A percentile compares a stretch with the other conserved stretches of the same genome.
phyloP scores from a whole-genome alignment of 768 basidiomycete species.

The Mycena latifolia region DNA sequence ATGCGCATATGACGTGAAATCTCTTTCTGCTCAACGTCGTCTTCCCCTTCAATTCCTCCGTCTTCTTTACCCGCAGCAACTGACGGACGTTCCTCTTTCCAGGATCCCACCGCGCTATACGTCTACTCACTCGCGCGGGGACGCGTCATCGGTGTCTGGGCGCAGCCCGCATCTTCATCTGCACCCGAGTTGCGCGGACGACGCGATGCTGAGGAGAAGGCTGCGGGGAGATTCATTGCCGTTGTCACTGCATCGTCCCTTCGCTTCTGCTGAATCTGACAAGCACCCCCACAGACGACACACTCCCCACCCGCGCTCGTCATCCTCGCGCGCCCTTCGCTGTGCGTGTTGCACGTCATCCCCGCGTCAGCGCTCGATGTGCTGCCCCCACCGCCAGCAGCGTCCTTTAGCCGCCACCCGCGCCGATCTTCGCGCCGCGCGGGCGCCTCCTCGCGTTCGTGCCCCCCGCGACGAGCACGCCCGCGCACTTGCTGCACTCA shows the following conservation, averaged over 20 bases:
- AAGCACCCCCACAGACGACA: conserved; percentile 15
- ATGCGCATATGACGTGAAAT: too few relatives aligned
- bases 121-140: conserved; percentile 68
- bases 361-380: conserved; percentile 18
- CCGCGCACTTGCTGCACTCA: too few relatives aligned
- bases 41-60: not conserved
- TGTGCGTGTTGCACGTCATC: conserved; percentile 35
- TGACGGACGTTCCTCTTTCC: not conserved
- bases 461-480: too few relatives aligned
- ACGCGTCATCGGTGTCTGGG: conserved; percentile 61
- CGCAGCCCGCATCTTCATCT: too few relatives aligned
- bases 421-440: too few relatives aligned
- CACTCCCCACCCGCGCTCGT: conserved; percentile 31
- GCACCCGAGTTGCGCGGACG: not conserved
- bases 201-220: conserved; percentile 1
- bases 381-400: too few relatives aligned
- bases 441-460: too few relatives aligned
- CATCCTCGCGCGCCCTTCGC: conserved; percentile 19
- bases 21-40: too few relatives aligned
- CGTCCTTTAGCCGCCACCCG: too few relatives aligned
- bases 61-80: not conserved
- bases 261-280: not conserved
- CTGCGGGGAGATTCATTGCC: conserved; percentile 10
- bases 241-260: conserved; percentile 19
- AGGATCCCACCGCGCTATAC: conserved; percentile 60